Percentiles rank a stretch among this genome's conserved stretches.
Conservation (phyloP, 202 grass and related monocot genomes). For the Bolboschoenoplectus hybrid region DNA sequence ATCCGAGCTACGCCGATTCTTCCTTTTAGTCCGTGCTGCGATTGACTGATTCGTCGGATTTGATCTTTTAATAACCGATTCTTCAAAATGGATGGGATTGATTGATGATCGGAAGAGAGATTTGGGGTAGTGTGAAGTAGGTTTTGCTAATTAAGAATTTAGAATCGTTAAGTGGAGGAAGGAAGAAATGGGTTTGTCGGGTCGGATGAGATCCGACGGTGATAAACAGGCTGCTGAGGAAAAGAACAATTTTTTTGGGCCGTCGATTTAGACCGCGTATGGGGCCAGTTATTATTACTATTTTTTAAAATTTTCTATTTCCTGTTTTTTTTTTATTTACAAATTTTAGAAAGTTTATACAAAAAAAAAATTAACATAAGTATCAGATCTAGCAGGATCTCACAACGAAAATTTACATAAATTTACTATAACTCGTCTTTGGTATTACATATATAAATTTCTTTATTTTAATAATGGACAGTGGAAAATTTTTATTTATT, state of each 20-base stretch:
- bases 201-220: not conserved
- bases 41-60: not conserved
- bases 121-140: constrained; percentile 22
- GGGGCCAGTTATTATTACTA: not conserved
- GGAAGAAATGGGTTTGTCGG: not conserved
- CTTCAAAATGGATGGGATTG: not conserved
- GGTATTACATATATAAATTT: too few relatives aligned
- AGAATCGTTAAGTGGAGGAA: not conserved
- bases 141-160: constrained; percentile 9
- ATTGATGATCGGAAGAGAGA: not conserved
- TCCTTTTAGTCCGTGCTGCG: not conserved
- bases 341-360: too few relatives aligned
- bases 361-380: too few relatives aligned
- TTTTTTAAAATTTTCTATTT: too few relatives aligned
- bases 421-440: too few relatives aligned
- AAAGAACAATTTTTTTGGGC: not conserved
- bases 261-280: not conserved
- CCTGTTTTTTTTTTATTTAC: too few relatives aligned
- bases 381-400: too few relatives aligned
- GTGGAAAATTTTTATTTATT: too few relatives aligned
- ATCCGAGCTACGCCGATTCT: not conserved
- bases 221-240: not conserved
- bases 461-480: too few relatives aligned
- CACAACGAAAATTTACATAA: too few relatives aligned
- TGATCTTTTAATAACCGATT: not conserved